Evolutionary conservation across 495 filamentous ascomycete species (phyloP).

Genomic region (Annulohypoxylon maeteangense): DNA sequence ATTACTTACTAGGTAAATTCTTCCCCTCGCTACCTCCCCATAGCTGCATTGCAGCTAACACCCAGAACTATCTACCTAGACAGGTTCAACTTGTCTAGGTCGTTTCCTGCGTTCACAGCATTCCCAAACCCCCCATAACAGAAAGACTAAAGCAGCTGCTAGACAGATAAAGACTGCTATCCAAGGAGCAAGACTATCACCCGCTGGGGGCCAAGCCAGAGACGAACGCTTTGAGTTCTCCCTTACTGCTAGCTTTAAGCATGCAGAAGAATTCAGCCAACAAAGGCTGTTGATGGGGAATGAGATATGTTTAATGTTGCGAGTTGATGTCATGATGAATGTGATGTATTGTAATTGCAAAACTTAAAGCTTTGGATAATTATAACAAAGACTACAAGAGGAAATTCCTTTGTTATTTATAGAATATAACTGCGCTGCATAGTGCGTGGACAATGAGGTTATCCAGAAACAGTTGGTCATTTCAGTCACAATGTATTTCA

Average conservation of each 20-base stretch:
- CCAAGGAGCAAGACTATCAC: slow-evolving; percentile 28
- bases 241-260: not conserved
- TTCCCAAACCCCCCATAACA: slow-evolving; percentile 20
- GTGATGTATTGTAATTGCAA: not conserved
- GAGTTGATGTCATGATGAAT: not conserved
- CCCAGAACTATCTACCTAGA: too few relatives aligned
- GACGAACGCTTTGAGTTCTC: not conserved
- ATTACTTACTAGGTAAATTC: too few relatives aligned
- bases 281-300: not conserved
- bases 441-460: not conserved
- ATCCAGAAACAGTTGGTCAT: not conserved
- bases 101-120: not conserved
- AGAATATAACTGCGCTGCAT: not conserved
- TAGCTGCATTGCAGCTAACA: too few relatives aligned
- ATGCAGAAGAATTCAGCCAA: not conserved
- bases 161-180: slow-evolving; percentile 22
- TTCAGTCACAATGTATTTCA: too few relatives aligned
- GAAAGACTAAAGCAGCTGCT: not conserved
- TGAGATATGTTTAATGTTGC: too few relatives aligned
- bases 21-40: too few relatives aligned
- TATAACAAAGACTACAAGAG: not conserved
- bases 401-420: not conserved
- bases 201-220: slow-evolving; percentile 29
- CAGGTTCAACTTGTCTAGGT: not conserved
- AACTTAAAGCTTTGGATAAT: not conserved